Evolutionary conservation across 73 alveolate genomes (phyloP).

Genomic region (Paramecium octaurelia): DNA sequence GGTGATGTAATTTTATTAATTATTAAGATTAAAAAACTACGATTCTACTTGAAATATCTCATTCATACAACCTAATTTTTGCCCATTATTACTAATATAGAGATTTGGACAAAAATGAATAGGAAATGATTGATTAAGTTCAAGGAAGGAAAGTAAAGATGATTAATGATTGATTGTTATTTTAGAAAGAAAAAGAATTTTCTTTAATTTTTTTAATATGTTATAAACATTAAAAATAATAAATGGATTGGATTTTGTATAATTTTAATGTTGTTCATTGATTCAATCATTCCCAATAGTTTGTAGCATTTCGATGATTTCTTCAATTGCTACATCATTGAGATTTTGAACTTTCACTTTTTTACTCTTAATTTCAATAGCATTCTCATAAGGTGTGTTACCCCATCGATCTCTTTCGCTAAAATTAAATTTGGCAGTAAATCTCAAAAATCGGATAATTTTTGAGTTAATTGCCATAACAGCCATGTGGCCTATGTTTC

Average conservation of each 20-base stretch:
- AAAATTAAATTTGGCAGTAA: constrained; percentile 42
- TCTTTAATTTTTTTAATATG: neutral
- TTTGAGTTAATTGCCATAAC: constrained; percentile 29
- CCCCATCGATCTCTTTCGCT: constrained; percentile 50
- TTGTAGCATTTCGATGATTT: constrained; percentile 7
- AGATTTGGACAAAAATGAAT: neutral
- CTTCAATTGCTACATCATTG: neutral
- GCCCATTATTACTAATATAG: neutral
- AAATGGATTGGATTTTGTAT: neutral
- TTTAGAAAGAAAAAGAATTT: neutral
- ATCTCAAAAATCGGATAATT: constrained; percentile 22
- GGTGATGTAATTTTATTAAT: neutral
- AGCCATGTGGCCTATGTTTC: constrained; percentile 41
- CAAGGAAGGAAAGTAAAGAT: neutral
- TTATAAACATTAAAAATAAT: neutral
- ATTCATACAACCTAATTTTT: too few relatives aligned
- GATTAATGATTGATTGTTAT: neutral
- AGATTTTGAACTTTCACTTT: neutral
- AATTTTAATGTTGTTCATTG: neutral
- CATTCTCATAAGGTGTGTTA: constrained; percentile 28
- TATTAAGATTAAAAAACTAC: neutral
- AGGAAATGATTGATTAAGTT: neutral
- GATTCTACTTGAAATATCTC: neutral
- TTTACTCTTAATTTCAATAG: neutral
- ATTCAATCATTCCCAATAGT: neutral